Conservation (phyloP, 352 stramenopile genomes). For the Phytophthora syringae region DNA sequence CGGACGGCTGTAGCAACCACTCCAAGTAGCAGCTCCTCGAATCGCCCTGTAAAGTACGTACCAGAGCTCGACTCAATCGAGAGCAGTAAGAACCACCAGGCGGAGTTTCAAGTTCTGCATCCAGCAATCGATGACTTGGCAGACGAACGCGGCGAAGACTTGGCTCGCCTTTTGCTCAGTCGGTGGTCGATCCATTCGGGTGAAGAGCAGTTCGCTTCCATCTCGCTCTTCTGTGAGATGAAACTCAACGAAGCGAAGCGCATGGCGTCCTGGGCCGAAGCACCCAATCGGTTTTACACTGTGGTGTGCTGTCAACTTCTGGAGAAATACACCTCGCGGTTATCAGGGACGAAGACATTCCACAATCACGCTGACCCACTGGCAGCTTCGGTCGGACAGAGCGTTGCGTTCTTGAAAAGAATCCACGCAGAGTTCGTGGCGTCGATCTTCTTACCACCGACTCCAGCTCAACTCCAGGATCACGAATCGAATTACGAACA, state of each 20-base stretch:
- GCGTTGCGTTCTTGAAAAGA: conserved; percentile 52
- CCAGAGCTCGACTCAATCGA: neutral
- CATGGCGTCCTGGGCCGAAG: conserved; percentile 76
- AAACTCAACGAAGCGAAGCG: conserved; percentile 81
- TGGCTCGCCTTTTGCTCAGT: conserved; percentile 64
- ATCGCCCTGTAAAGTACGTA: conserved; percentile 6
- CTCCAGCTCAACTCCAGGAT: conserved; percentile 24
- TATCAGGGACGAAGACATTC: conserved; percentile 20
- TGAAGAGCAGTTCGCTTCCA: conserved; percentile 63
- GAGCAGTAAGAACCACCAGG: conserved; percentile 24
- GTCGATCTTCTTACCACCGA: conserved; percentile 59
- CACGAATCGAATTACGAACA: conserved; percentile 39
- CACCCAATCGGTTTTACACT: conserved; percentile 77
- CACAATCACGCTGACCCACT: conserved; percentile 14
- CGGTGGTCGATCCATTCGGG: conserved; percentile 71
- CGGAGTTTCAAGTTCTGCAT: conserved; percentile 64
- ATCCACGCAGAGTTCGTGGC: conserved; percentile 57
- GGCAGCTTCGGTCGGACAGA: conserved; percentile 37
- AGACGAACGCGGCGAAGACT: conserved; percentile 60
- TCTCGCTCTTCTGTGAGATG: conserved; percentile 80
- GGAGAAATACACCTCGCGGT: conserved; percentile 59
- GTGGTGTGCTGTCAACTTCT: conserved; percentile 77
- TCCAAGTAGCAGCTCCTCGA: conserved; percentile 12
- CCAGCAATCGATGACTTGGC: conserved; percentile 55
- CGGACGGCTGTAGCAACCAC: conserved; percentile 17